Conservation (phyloP, 1,284 basidiomycete genomes). For the Peniophora sp. region DNA sequence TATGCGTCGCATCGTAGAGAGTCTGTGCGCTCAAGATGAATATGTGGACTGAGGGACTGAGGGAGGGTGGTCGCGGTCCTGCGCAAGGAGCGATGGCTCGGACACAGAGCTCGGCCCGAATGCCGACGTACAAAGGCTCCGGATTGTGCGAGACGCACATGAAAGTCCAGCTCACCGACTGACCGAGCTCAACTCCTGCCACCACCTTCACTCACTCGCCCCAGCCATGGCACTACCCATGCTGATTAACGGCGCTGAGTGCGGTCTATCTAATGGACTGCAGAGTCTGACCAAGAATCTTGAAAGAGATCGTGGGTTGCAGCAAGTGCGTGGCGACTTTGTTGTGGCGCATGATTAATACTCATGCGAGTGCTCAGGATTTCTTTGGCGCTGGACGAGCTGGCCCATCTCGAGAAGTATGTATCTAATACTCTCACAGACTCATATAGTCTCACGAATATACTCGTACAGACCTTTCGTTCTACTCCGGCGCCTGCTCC, state of each 20-base stretch:
- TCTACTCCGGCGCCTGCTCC: slow-evolving; percentile 36
- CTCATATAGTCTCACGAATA: slow-evolving; percentile 1
- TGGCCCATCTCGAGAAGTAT: slow-evolving; percentile 52
- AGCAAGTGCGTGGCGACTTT: slow-evolving; percentile 45
- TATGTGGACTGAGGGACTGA: too few species aligned
- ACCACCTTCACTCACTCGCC: not conserved
- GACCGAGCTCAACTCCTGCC: not conserved
- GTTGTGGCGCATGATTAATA: not conserved
- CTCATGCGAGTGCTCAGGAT: slow-evolving; percentile 37
- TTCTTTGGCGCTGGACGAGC: slow-evolving; percentile 49
- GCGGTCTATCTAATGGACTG: slow-evolving; percentile 77
- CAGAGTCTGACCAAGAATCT: slow-evolving; percentile 71
- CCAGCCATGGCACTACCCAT: slow-evolving; percentile 63
- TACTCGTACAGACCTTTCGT: slow-evolving; percentile 45
- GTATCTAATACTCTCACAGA: slow-evolving; percentile 10
- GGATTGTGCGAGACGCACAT: too few species aligned
- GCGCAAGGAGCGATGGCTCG: too few species aligned
- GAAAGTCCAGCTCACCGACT: too few species aligned
- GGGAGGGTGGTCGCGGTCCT: too few species aligned
- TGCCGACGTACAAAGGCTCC: too few species aligned
- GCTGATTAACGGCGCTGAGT: slow-evolving; percentile 67
- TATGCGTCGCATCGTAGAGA: too few species aligned
- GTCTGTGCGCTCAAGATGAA: too few species aligned
- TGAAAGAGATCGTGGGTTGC: slow-evolving; percentile 68
- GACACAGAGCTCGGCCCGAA: too few species aligned